phyloP scores from a whole-genome alignment of 2,329 filamentous ascomycete genomes.

The Pochonia chlamydosporia region DNA sequence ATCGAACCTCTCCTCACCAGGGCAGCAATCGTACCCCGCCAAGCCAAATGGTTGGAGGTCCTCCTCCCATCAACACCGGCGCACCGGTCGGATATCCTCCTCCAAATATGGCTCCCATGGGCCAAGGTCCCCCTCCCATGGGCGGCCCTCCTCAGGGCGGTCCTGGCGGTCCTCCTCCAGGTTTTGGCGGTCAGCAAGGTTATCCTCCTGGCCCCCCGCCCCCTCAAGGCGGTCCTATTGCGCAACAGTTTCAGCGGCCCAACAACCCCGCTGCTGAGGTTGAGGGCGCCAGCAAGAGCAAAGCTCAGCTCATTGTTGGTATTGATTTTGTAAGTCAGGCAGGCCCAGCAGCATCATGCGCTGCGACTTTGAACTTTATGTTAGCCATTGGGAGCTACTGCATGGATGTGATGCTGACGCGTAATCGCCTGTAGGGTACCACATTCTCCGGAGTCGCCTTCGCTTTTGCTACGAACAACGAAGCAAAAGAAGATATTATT shows the following conservation, averaged over 20 bases:
- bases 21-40: constrained; percentile 49
- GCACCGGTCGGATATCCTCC: constrained; percentile 57
- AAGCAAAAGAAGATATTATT: constrained; percentile 97
- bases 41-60: constrained; percentile 56
- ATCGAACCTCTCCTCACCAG: constrained; percentile 48
- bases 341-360: not conserved
- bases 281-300: constrained; percentile 81
- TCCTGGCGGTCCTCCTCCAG: constrained; percentile 40
- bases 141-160: constrained; percentile 23
- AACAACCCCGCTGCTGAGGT: constrained; percentile 62
- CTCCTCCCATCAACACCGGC: constrained; percentile 62
- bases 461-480: constrained; percentile 94
- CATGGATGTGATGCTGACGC: constrained; percentile 7
- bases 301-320: constrained; percentile 95
- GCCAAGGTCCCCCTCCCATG: constrained; percentile 35
- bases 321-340: constrained; percentile 81
- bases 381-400: not conserved
- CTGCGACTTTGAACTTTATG: not conserved
- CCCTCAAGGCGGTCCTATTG: constrained; percentile 29
- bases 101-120: constrained; percentile 36
- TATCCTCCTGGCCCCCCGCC: constrained; percentile 42
- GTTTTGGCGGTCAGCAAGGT: constrained; percentile 37
- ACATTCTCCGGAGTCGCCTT: constrained; percentile 98
- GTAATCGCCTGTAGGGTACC: constrained; percentile 62
- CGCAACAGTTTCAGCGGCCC: constrained; percentile 34